phyloP scores from a whole-genome alignment of 73 alveolate genomes.

The Stentor roeselii region DNA sequence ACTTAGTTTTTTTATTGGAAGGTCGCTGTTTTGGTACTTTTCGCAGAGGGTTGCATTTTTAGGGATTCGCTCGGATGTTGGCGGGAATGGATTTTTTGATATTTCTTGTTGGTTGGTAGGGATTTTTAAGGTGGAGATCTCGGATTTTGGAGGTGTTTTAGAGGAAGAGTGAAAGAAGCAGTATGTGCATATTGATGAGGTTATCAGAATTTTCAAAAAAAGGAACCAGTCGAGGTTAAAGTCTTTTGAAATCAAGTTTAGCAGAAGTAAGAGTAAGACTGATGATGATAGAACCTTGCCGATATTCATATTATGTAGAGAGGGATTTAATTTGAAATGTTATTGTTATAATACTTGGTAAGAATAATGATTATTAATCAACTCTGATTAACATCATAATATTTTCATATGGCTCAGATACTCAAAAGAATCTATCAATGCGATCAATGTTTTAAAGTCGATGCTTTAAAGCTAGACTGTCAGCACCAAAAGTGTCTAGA shows the following conservation, averaged over 20 bases:
- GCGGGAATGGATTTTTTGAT: no score
- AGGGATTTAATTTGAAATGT: not conserved
- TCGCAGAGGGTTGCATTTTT: no score
- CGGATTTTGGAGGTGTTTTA: not conserved
- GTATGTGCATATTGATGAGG: no score
- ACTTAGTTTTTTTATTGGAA: not conserved
- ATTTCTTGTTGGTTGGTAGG: no score
- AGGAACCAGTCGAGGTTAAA: not conserved
- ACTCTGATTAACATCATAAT: not conserved
- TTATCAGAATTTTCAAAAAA: not conserved
- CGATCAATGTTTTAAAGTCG: not conserved
- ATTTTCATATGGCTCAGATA: not conserved
- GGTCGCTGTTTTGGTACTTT: no score
- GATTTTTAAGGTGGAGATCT: no score
- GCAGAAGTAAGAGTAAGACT: no score
- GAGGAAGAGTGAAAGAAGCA: not conserved
- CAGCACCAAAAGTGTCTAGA: not conserved
- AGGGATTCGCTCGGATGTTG: no score
- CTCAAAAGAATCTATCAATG: not conserved
- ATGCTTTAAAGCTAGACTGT: not conserved
- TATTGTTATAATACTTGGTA: not conserved
- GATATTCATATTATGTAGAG: no score
- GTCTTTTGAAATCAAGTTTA: no score
- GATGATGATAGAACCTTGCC: no score
- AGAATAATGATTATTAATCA: not conserved